Evolutionary conservation across 108 stramenopile species (phyloP), one percentile per base, ranked within the genome.

Genomic region (Fragilaria radians): DNA sequence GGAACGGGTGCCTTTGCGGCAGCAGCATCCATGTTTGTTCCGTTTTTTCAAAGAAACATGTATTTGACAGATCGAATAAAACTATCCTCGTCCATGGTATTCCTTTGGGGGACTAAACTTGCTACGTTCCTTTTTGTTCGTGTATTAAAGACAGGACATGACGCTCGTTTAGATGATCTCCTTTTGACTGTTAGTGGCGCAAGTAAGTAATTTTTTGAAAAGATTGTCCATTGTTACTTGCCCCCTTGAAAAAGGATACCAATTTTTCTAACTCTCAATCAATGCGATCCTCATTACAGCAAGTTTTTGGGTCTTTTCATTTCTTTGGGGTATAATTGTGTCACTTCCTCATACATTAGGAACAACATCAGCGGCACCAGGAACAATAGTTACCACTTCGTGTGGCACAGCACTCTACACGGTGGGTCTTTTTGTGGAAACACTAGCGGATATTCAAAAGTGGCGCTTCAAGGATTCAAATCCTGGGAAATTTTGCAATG

Each of bases 1-100:
- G 90, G 90, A 5, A 86, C 90, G 0, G 90, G 90, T 32, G 80
- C 86, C 0, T 91, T 91, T 69, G 81, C 74, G 18, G 27, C 77
- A 27, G 77, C 82, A 2, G 26, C 42, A 14, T 9, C 73, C 9
- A 23, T 68, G 34, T 34, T 31, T 5, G 36, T 66, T 29, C 19
- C 25, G 30, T 25, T 46, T 36, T n/a, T 3, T 0, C 23, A 18
- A 45, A 27, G 25, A 19, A 27, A 23, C 1, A n/a, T 46, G 7
- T 27, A 32, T 18, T 48, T 51, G 2, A 21, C 50, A 18, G 21
- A 5, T 4, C 1, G 49, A 1, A 54, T 34, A n/a, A 50, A 73
- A 50, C 28, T 70, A 33, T 83, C 81, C 11, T 64, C 77, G 19
- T 32, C 46, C 0, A 76, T 80, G 0, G 72, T 88, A 2, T n/a